Evolutionary conservation across 192 early-diverging fungal species (phyloP).

Genomic region (Gigaspora rosea): DNA sequence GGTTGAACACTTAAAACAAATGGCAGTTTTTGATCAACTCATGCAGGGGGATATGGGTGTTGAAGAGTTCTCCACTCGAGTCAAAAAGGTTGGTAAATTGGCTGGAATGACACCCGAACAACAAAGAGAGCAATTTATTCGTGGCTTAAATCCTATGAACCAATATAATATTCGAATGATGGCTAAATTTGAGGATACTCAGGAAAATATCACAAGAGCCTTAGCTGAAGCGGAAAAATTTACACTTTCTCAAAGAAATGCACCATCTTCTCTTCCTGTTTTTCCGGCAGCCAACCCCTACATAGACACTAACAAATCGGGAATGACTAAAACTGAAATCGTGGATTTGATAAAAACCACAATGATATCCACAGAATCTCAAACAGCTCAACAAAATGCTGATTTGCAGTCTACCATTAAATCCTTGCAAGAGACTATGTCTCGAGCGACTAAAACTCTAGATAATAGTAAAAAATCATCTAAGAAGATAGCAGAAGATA

Average conservation of each 20-base stretch:
- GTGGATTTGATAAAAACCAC: neutral
- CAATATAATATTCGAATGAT: conserved; percentile 13
- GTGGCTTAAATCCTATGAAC: conserved; percentile 6
- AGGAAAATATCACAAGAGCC: conserved; percentile 3
- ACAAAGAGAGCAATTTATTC: conserved; percentile 1
- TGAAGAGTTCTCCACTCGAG: neutral
- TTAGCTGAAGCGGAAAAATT: conserved; percentile 15
- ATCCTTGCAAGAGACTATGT: neutral
- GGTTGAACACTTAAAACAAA: neutral
- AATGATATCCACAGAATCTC: neutral
- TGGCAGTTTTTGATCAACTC: conserved; percentile 2
- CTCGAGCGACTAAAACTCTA: too few species aligned
- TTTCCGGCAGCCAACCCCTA: neutral
- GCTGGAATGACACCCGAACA: neutral
- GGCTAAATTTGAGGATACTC: neutral
- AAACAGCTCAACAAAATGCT: neutral
- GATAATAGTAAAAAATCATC: neutral
- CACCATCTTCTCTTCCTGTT: neutral
- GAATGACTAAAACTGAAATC: neutral
- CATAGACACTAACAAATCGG: neutral
- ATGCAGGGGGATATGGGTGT: neutral
- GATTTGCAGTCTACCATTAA: neutral
- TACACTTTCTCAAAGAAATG: neutral
- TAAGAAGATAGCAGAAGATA: neutral
- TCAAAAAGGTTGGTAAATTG: neutral